A percentile compares a stretch with the other conserved stretches of the same genome.
Evolutionary conservation across 345 rosid species (phyloP).

Genomic region (Mangifera indica): DNA sequence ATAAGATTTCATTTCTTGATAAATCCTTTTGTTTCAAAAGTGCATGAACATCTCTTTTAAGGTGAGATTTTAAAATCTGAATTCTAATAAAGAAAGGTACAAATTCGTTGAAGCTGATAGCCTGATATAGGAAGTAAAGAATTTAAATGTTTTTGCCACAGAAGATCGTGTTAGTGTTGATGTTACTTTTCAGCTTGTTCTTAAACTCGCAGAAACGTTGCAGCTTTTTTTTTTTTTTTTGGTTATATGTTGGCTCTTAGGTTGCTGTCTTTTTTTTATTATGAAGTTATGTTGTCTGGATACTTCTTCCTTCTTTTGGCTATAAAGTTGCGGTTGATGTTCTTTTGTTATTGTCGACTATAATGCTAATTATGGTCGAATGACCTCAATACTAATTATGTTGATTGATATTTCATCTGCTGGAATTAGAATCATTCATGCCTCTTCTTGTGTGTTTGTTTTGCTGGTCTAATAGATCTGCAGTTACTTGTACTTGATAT

Average conservation of each 20-base stretch:
- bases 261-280: slow-evolving; percentile 25
- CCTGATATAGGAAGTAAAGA: neutral
- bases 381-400: neutral
- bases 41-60: neutral
- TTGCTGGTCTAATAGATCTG: slow-evolving; percentile 14
- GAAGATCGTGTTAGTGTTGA: slow-evolving; percentile 6
- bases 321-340: slow-evolving; percentile 3
- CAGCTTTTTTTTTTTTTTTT: slow-evolving; percentile 20
- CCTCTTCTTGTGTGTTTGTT: neutral
- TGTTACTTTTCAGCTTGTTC: slow-evolving; percentile 10
- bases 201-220: slow-evolving; percentile 15
- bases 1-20: neutral
- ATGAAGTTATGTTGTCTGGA: slow-evolving; percentile 17
- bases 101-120: neutral
- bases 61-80: neutral
- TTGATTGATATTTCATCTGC: too few relatives aligned
- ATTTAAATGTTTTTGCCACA: slow-evolving; percentile 1
- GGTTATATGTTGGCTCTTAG: slow-evolving; percentile 6
- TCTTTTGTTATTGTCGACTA: neutral
- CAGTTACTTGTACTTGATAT: slow-evolving; percentile 6
- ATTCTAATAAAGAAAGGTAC: neutral
- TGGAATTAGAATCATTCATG: neutral
- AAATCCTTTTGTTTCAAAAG: neutral
- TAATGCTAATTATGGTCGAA: slow-evolving; percentile 1
- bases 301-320: slow-evolving; percentile 12